Base-by-base conservation (phyloP, 768 basidiomycete genomes). In the Tricholoma terreum region DNA sequence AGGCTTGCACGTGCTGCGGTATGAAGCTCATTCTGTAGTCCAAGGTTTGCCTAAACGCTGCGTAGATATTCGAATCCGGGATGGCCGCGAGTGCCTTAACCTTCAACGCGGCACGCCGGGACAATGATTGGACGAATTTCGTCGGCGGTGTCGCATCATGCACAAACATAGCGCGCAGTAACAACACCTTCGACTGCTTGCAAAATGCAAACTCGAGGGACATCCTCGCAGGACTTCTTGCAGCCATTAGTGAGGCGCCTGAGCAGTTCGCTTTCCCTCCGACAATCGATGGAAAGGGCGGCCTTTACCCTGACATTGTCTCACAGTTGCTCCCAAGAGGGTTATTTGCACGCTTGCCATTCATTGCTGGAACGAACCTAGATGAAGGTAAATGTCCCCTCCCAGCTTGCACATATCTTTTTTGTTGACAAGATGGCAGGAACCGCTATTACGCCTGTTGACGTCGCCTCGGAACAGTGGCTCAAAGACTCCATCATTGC, bases 21-120 rank as follows among this genome's bases (percentile, higher is more conserved):
- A 62, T 48, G 73, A 49, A 17, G 7, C 7, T 12, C 38, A 8
- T 31, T 21, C 40, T 46, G 21, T 12, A n/a, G 30, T 22, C 15
- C 10, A 38, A 14, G 7, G n/a, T 24, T 38, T 15, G 12, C 4
- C 12, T 27, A 17, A 33, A 27, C 17, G 15, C 10, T 27, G 14
- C 31, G 35, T n/a, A 78, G 78, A 80, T 80, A 27, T 69, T 80
- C 22, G 71, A 79, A 63, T 80, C 79, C 0, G 78, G 79, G 4
- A 71, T 69, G 1, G 70, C 67, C 6, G 70, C 70, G n/a, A 70
- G 70, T 0, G 12, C 71, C 1, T 65, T 74, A 33, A 61, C 65
- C 1, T 69, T 71, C 27, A 53, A 56, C 27, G 71, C 69, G 53
- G 71, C 65, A 14, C 60, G 62, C 17, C 66, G 64, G 57, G 70